These are phyloP conservation scores for Nakaseomyces uthaithaninus DNA, from an alignment of 1,139 yeast species.

Conservation along the genomic window DNA sequence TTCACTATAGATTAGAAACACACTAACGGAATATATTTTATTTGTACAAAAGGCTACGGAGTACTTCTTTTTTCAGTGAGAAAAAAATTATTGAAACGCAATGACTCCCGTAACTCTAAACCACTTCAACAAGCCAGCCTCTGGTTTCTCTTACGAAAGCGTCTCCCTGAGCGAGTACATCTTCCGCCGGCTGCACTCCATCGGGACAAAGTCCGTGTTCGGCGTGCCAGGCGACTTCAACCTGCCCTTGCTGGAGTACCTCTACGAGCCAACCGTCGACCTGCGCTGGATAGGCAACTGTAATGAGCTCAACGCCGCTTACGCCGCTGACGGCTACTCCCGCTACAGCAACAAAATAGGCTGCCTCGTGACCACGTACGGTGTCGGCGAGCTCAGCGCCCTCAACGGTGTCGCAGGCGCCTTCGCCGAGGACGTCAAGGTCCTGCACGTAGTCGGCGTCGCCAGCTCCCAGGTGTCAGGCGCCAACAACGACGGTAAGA, in stretches of 20 bases:
- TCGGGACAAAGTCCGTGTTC: conserved; percentile 32
- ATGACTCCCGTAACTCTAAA: conserved; percentile 7
- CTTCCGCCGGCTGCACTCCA: conserved; percentile 23
- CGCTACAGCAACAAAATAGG: conserved; percentile 53
- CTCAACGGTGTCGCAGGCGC: conserved; percentile 61
- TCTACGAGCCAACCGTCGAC: conserved; percentile 31
- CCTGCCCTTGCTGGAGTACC: conserved; percentile 45
- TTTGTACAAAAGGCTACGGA: too few species aligned
- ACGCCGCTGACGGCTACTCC: conserved; percentile 62
- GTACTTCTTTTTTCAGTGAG: background rate
- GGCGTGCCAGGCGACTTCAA: conserved; percentile 57
- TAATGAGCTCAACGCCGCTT: conserved; percentile 52
- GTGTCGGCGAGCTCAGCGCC: conserved; percentile 69
- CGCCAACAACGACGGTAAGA: conserved; percentile 39
- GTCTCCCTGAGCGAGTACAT: conserved; percentile 33
- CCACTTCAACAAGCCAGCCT: conserved; percentile 1
- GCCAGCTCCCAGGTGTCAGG: conserved; percentile 41
- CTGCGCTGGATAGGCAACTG: conserved; percentile 43
- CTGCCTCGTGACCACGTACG: conserved; percentile 55
- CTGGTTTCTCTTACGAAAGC: conserved; percentile 7
- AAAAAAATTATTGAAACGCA: background rate
- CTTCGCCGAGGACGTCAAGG: conserved; percentile 55
- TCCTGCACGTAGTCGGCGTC: conserved; percentile 60
- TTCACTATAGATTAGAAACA: too few species aligned
- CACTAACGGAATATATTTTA: too few species aligned